Base-by-base conservation (phyloP, 345 rosid species). In the Syzygium aqueum region DNA sequence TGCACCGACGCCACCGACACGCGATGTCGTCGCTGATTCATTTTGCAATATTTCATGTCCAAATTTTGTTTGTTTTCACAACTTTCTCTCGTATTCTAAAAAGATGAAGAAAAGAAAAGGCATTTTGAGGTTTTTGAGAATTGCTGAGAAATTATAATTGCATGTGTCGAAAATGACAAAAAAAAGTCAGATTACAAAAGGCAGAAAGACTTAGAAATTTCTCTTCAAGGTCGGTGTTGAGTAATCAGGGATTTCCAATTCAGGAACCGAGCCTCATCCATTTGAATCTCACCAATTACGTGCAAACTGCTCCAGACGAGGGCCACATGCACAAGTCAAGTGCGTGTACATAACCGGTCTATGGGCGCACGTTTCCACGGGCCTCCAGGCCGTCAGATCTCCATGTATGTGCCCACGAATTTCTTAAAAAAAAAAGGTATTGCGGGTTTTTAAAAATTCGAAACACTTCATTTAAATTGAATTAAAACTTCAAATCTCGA, bases 201-300 rank as follows among this genome's bases (percentile, higher is more conserved):
- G 7, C 2, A 19, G 12, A 33, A 67, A 33, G 13, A 21, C 49
- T 33, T 21, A 1, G 49, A 33, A n/a, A n/a, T n/a, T n/a, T n/a
- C 73, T 61, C 37, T 5, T n/a, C 0, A 19, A 30, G 73, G 15
- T n/a, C 2, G 19, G 14, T n/a, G 73, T n/a, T 0, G 19, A 61
- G 73, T 3, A 61, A n/a, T 61, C 14, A n/a, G 37, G 10, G 10
- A n/a, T 52, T 14, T 56, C n/a, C 63, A 56, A 56, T 56, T 56
- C 3, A 23, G 2, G n/a, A 56, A 56, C 3, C 1, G 4, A 73
- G 6, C 0, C 8, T 30, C 23, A 2, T 17, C 0, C 5, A 2
- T 30, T 30, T 16, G 13, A 16, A 30, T 63, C 37, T 63, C 37
- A 28, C 4, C 4, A 16, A 30, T 65, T 17, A 0, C 0, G 1